Evolutionary conservation across 169 alveolate genomes (phyloP).

Genomic region (Plasmodium knowlesi): DNA sequence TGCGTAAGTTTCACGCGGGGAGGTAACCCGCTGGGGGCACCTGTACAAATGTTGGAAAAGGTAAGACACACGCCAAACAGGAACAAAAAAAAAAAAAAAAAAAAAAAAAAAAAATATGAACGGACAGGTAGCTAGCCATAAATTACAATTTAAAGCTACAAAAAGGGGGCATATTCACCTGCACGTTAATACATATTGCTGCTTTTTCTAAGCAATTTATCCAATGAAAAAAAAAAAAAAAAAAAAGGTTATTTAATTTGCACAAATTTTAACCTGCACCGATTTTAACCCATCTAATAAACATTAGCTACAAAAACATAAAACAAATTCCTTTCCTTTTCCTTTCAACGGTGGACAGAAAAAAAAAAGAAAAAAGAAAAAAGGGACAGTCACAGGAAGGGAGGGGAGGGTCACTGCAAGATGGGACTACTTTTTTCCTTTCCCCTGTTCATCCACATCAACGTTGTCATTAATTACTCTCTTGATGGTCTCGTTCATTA

Average conservation of each 20-base stretch:
- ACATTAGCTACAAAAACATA: background rate
- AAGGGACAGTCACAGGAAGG: background rate
- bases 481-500: constrained; percentile 43
- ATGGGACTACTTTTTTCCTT: background rate
- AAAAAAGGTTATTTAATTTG: background rate
- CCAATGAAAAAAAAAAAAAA: too few relatives aligned
- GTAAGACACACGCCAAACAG: background rate
- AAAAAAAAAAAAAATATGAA: background rate
- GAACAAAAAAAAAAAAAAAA: background rate
- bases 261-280: background rate
- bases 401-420: background rate
- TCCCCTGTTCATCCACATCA: background rate
- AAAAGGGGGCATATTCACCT: too few relatives aligned
- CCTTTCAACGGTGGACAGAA: background rate
- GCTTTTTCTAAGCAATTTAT: too few relatives aligned
- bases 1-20: background rate
- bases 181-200: too few relatives aligned
- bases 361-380: background rate
- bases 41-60: background rate
- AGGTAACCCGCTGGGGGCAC: background rate
- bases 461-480: constrained; percentile 7
- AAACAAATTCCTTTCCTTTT: background rate
- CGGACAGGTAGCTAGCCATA: too few relatives aligned
- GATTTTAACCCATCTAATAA: background rate
- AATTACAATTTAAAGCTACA: background rate